Base-by-base conservation (phyloP, 495 filamentous ascomycete genomes). In the Xylaria scruposa region DNA sequence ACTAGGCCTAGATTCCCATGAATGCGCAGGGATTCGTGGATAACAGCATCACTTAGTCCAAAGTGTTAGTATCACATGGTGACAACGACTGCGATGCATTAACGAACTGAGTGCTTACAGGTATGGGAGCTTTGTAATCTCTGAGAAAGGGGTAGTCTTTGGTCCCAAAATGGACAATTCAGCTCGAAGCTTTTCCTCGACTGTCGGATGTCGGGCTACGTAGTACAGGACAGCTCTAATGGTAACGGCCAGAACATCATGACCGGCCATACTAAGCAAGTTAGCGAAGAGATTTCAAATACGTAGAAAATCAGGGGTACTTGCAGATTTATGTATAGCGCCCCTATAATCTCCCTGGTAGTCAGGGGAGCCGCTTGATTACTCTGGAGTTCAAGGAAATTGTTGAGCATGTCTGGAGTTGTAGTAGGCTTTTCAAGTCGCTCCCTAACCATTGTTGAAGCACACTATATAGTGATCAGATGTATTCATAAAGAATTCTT, bases 281-380 rank as follows among this genome's bases (percentile, higher is more conserved):
- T 29, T 9, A 56, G 46, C 17, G 29, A 24, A 56, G 2, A 10
- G 2, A 29, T 13, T 56, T 13, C 13, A 24, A 29, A 13, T 29
- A 29, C 3, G 8, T 53, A 53, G 36, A 33, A 9, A 19, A 38
- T 3, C 5, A n/a, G 5, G 21, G 12, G 24, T 56, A 60, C 56
- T 7, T 60, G 19, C 56, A 60, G 56, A 60, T 60, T 60, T 19
- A 60, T 60, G 31, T 33, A 60, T 15, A 60, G 19, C 8, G 56
- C 56, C 5, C 29, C 56, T 33, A 38, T 60, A 24, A 60, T 33
- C 9, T 60, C 56, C 10, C 56, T 60, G 3, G 31, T 60, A 17
- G 56, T 10, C 2, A 60, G 29, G 6, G 9, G 38, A 24, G 0
- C 56, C 3, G 29, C 29, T 33, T 60, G 26, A 9, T 7, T 38